Evolutionary conservation across 208 protist genomes (phyloP).

Genomic region (Lotmaria passim): DNA sequence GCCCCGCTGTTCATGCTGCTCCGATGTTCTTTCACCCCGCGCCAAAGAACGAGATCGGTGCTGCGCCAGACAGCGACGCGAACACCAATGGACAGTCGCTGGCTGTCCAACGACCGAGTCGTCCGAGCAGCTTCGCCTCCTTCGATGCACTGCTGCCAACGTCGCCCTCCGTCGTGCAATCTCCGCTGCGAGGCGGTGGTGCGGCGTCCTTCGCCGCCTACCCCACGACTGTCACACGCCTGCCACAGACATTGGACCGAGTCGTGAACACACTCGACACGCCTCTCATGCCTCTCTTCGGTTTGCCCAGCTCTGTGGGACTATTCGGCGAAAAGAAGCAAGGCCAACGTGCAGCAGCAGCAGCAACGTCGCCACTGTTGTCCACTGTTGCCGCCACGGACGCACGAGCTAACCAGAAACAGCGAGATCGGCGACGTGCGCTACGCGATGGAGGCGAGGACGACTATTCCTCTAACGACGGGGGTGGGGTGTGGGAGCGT

Average conservation of each 20-base stretch:
- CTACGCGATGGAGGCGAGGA: background rate
- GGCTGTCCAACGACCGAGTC: background rate
- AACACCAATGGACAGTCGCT: too few species aligned
- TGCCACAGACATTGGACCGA: constrained; percentile 22
- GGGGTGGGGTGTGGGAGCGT: background rate
- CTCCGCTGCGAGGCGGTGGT: background rate
- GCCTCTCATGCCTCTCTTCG: constrained; percentile 39
- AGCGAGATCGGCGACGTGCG: background rate
- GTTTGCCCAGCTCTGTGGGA: background rate
- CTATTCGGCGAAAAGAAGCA: too few species aligned
- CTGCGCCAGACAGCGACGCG: too few species aligned
- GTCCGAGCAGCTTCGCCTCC: background rate
- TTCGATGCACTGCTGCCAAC: background rate
- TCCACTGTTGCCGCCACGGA: background rate
- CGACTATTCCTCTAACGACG: background rate
- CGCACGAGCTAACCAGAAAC: background rate
- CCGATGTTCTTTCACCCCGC: too few species aligned
- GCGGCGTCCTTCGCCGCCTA: background rate
- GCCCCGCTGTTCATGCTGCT: too few species aligned
- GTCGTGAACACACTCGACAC: constrained; percentile 30
- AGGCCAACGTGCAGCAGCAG: too few species aligned
- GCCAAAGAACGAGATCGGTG: too few species aligned
- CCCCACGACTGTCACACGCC: background rate
- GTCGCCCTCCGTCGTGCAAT: background rate
- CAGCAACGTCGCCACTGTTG: background rate